phyloP scores from a whole-genome alignment of 1,139 yeast species.

The Barnettozyma hawaiiensis region DNA sequence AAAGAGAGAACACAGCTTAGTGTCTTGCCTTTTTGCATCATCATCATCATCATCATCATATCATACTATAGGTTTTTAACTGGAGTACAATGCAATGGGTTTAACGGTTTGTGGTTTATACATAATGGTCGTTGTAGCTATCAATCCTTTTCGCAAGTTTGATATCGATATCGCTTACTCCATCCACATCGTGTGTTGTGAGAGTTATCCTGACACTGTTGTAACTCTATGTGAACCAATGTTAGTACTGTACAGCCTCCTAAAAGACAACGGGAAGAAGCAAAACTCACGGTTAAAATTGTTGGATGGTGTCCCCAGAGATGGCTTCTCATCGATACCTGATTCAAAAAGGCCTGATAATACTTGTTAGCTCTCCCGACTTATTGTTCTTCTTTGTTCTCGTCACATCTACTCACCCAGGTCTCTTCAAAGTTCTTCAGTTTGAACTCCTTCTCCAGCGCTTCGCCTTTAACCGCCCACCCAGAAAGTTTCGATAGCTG shows the following conservation, averaged over 20 bases:
- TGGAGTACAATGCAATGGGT: too few species aligned
- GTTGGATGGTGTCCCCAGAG: slow-evolving; percentile 69
- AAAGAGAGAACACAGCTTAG: slow-evolving; percentile 17
- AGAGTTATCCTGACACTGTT: slow-evolving; percentile 52
- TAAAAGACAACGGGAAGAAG: too few species aligned
- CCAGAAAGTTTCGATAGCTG: slow-evolving; percentile 1
- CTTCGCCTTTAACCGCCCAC: slow-evolving; percentile 1
- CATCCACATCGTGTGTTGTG: slow-evolving; percentile 64
- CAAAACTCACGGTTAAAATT: slow-evolving; percentile 38
- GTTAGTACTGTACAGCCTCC: slow-evolving; percentile 3
- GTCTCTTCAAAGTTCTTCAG: slow-evolving; percentile 53
- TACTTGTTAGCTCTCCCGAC: not conserved
- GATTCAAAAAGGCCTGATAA: slow-evolving; percentile 52
- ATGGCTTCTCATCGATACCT: slow-evolving; percentile 58
- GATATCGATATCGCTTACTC: slow-evolving; percentile 54
- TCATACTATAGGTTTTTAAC: too few species aligned
- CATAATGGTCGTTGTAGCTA: slow-evolving; percentile 24
- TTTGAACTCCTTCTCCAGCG: slow-evolving; percentile 32
- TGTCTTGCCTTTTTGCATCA: not conserved
- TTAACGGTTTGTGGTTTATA: not conserved
- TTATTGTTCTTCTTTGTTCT: not conserved
- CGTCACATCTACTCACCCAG: slow-evolving; percentile 38
- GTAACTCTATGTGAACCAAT: slow-evolving; percentile 34
- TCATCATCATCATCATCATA: too few species aligned
- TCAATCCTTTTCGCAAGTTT: slow-evolving; percentile 52